Evolutionary conservation across 768 basidiomycete genomes (phyloP).

Genomic region (Macrocybe gigantea): DNA sequence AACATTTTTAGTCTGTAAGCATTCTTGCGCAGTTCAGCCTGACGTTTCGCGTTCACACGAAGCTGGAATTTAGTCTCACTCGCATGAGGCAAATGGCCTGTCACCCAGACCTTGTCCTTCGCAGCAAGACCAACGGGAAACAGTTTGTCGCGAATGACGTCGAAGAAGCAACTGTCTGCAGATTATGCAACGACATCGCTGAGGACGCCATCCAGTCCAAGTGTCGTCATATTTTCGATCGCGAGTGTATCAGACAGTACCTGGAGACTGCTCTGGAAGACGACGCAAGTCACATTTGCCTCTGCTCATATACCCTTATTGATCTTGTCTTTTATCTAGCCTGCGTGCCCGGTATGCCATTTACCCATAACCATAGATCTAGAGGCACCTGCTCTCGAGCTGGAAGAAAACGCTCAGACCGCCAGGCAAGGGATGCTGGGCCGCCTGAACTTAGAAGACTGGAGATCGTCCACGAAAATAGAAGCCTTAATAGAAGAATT

Average conservation of each 20-base stretch:
- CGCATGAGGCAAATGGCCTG: conserved; percentile 96
- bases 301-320: background rate
- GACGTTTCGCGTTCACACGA: no score
- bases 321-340: conserved; percentile 19
- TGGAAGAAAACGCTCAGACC: conserved; percentile 46
- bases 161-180: conserved; percentile 80
- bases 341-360: conserved; percentile 94
- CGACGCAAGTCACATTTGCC: conserved; percentile 36
- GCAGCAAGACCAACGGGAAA: conserved; percentile 73
- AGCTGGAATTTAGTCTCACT: conserved; percentile 54
- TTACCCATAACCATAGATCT: conserved; percentile 89
- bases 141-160: conserved; percentile 52
- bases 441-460: conserved; percentile 80
- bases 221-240: conserved; percentile 92
- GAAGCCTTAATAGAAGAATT: conserved; percentile 95
- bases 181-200: conserved; percentile 94
- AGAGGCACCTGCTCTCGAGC: conserved; percentile 88
- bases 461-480: conserved; percentile 96
- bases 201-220: conserved; percentile 95
- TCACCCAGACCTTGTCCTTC: conserved; percentile 89
- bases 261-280: conserved; percentile 68
- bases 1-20: conserved; percentile 80
- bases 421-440: conserved; percentile 90
- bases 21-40: background rate
- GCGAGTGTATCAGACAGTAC: conserved; percentile 94